Evolutionary conservation across 768 basidiomycete species (phyloP), one percentile per base, ranked within the genome.

Genomic region (Amanita phalloides): DNA sequence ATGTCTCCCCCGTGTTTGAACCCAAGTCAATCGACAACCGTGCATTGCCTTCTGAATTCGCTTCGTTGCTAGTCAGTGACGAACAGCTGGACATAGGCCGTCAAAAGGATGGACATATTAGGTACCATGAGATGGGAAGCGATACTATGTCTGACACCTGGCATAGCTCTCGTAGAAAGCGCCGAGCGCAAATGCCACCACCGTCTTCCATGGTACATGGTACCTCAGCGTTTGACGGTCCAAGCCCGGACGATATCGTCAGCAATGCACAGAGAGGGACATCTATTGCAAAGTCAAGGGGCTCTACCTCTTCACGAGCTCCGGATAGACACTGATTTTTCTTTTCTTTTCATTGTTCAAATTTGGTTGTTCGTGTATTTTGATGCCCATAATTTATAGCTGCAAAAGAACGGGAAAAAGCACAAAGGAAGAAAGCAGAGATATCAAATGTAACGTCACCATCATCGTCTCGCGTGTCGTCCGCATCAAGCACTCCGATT

Each of bases 161-260:
- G 23, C 49, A 57, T 51, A 56, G 58, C 49, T 53, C 56, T 43
- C 62, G 55, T 43, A 58, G 57, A 30, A 63, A 59, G 46, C 58
- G 61, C 42, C 57, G 60, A 30, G 42, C 54, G 41, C 44, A 60
- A 42, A 58, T 56, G 7, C 57, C 65, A 17, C 66, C 72, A n/a
- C 69, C 74, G 14, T 66, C 66, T 48, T 54, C 69, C 37, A 60
- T 61, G 6, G 60, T 66, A 11, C 59, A 68, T 14, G 62, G 63
- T 37, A 66, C 69, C 2, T 90, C 89, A 62, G 68, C 79, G 8
- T 91, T 93, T 61, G 81, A 92, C 55, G 76, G 74, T 21, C 90
- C 89, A 33, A 96, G 93, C 65, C 95, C 95, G 20, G 95, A 98
- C 58, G 95, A 97, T 60, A 68, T 89, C 56, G 82, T 97, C 7